Evolutionary conservation across 2,329 filamentous ascomycete species (phyloP).

Genomic region (Aureobasidium sp.): DNA sequence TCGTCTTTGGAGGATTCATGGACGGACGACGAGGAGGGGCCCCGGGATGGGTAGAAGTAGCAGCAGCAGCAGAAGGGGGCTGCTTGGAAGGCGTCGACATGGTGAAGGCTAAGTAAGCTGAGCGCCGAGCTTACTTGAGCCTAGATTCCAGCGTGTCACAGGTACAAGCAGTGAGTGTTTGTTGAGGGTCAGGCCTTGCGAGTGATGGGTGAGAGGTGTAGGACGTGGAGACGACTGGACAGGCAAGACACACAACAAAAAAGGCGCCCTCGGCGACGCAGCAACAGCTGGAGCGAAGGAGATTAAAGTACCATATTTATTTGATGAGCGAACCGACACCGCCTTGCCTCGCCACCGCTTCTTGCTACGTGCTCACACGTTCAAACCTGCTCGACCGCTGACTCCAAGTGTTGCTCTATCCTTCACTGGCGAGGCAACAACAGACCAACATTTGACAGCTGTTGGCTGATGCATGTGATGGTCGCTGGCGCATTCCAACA

Average conservation of each 20-base stretch:
- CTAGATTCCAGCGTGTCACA: constrained; percentile 9
- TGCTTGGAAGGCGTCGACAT: constrained; percentile 19
- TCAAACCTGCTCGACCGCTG: neutral
- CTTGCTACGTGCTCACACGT: neutral
- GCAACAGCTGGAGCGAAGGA: neutral
- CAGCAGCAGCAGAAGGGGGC: constrained; percentile 14
- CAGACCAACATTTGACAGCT: neutral
- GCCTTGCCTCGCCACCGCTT: constrained; percentile 2
- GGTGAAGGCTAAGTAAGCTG: constrained; percentile 11
- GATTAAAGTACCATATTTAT: constrained; percentile 15
- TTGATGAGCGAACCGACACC: neutral
- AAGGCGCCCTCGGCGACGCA: neutral
- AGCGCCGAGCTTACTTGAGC: constrained; percentile 10
- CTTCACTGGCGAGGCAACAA: neutral
- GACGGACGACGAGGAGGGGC: constrained; percentile 17
- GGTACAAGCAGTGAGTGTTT: neutral
- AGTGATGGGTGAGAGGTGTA: neutral
- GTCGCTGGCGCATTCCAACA: constrained; percentile 1
- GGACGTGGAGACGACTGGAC: neutral
- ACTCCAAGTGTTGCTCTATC: neutral
- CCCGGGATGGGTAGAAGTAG: constrained; percentile 2
- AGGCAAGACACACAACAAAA: neutral
- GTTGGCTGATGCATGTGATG: constrained; percentile 4
- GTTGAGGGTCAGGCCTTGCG: neutral
- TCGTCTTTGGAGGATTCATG: constrained; percentile 13